Evolutionary conservation across 1,139 yeast genomes (phyloP).

Genomic region (Pichia terricola): DNA sequence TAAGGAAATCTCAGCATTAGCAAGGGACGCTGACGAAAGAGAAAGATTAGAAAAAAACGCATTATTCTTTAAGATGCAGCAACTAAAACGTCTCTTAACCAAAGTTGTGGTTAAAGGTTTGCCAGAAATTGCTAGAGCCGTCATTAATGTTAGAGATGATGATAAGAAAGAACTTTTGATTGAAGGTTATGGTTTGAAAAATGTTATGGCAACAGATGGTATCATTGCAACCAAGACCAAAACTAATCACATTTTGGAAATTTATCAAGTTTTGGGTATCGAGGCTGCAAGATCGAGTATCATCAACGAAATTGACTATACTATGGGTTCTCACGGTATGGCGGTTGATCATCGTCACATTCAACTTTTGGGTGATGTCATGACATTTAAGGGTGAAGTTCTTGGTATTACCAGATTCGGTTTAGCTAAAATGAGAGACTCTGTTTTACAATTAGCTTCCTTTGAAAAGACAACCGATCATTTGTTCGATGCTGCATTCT

Average conservation of each 20-base stretch:
- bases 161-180: slow-evolving; percentile 84
- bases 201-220: slow-evolving; percentile 97
- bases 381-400: slow-evolving; percentile 98
- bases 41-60: slow-evolving; percentile 24
- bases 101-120: slow-evolving; percentile 87
- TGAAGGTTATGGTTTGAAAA: slow-evolving; percentile 94
- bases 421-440: slow-evolving; percentile 95
- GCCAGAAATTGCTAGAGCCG: slow-evolving; percentile 87
- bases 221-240: slow-evolving; percentile 78
- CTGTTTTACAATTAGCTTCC: slow-evolving; percentile 91
- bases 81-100: slow-evolving; percentile 76
- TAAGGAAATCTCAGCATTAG: slow-evolving; percentile 31
- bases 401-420: slow-evolving; percentile 98
- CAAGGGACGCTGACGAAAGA: slow-evolving; percentile 30
- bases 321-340: slow-evolving; percentile 99
- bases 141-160: slow-evolving; percentile 84
- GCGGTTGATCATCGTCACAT: slow-evolving; percentile 99
- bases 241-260: slow-evolving; percentile 90
- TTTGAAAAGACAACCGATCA: slow-evolving; percentile 99
- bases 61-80: slow-evolving; percentile 86
- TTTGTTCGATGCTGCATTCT: slow-evolving; percentile 95
- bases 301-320: slow-evolving; percentile 88
- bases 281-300: slow-evolving; percentile 96
- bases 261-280: slow-evolving; percentile 83
- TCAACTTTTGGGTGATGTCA: slow-evolving; percentile 93